phyloP scores from a whole-genome alignment of 257 asterid genomes.

The Linaria vulgaris region DNA sequence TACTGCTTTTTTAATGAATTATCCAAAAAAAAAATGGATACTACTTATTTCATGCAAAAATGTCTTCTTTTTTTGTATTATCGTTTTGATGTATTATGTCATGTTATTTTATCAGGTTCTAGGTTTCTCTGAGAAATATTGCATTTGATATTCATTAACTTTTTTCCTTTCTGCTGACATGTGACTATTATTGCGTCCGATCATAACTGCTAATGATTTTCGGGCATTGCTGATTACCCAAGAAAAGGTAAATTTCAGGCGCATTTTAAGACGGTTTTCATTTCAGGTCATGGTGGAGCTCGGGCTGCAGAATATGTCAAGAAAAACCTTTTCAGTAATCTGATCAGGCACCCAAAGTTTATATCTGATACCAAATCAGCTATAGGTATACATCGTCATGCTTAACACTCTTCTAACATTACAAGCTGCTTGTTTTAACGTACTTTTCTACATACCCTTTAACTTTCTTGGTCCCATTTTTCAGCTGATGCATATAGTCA shows the following conservation, averaged over 20 bases:
- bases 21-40: no score
- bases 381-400: constrained; percentile 48
- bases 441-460: constrained; percentile 1
- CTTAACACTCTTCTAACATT: constrained; percentile 9
- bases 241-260: not conserved
- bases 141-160: no score
- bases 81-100: no score
- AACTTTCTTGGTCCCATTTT: constrained; percentile 20
- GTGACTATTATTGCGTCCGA: no score
- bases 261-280: constrained; percentile 9
- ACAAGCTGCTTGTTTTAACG: not conserved
- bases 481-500: constrained; percentile 92
- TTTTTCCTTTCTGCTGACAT: no score
- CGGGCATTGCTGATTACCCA: no score
- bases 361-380: constrained; percentile 94
- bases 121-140: no score
- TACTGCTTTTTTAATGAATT: no score
- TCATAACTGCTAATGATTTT: no score
- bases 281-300: constrained; percentile 97
- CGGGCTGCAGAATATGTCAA: constrained; percentile 98
- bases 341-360: constrained; percentile 87
- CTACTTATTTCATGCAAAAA: no score
- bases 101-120: no score
- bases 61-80: no score
- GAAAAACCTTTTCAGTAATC: constrained; percentile 87